These are phyloP conservation scores for Flammula alnicola DNA, from an alignment of 1,284 basidiomycete species.

Conservation along the genomic window DNA sequence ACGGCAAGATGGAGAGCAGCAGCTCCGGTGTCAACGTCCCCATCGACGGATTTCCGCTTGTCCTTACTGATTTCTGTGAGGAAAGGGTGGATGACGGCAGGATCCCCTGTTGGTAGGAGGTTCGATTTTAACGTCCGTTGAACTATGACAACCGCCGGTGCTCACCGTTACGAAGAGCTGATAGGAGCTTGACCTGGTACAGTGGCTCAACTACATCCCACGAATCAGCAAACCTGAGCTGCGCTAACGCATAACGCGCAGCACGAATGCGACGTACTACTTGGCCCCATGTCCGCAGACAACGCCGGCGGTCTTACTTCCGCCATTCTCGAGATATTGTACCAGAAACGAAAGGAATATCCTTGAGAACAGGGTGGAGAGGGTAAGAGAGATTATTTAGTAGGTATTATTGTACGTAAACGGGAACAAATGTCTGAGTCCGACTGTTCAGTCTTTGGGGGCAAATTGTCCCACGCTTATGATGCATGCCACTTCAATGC, in stretches of 20 bases:
- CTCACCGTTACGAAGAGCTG: conserved; percentile 69
- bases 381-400: background rate
- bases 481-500: too few species aligned
- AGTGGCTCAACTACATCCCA: conserved; percentile 57
- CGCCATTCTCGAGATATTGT: conserved; percentile 2
- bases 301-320: conserved; percentile 7
- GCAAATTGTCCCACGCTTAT: background rate
- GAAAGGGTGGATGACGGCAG: conserved; percentile 81
- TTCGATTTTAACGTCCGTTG: conserved; percentile 5
- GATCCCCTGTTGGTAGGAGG: conserved; percentile 58
- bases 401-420: background rate
- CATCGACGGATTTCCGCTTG: conserved; percentile 51
- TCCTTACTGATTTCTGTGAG: conserved; percentile 77
- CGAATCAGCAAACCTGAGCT: background rate
- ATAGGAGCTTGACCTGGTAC: conserved; percentile 80
- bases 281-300: background rate
- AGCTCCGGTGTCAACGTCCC: conserved; percentile 63
- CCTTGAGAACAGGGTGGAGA: background rate
- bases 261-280: conserved; percentile 5
- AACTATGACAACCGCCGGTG: conserved; percentile 1
- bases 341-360: too few species aligned
- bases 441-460: conserved; percentile 3
- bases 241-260: background rate
- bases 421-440: conserved; percentile 4
- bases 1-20: conserved; percentile 87